Evolutionary conservation across 306 rosid species (phyloP), one percentile per base, ranked within the genome.

Genomic region (Aeschynomene evenia): DNA sequence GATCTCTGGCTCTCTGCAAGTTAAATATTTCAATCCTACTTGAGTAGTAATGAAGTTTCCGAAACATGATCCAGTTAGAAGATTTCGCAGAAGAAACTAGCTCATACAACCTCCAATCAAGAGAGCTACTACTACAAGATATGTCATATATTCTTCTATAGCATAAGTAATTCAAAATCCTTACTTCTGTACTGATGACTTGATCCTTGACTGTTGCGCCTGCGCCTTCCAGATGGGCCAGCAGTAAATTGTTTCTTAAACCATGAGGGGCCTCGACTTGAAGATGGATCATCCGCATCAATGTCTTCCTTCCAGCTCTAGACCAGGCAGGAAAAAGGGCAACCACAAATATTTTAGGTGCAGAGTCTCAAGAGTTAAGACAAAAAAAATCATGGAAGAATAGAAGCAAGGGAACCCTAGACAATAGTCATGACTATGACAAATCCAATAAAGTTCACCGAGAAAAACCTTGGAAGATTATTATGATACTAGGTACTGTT

Each of bases 241-340:
- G 56, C 66, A 22, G 65, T 40, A 58, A 49, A 51, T 15, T 72
- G 53, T 18, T 78, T 59, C 36, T 16, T 72, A 66, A 78, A 78
- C 78, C 82, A 72, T 6, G 78, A 72, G 45, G 78, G 9, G 12
- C 63, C 59, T 49, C n/a, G 60, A 66, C 70, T 78, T 58, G 82
- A 78, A 58, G 66, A 67, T 52, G 78, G 71, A 23, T 50, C 60
- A 33, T 72, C 71, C 15, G 6, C 63, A n/a, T 50, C 75, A 50
- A 14, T 26, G 37, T n/a, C 70, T 26, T 39, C 53, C 75, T 78
- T 72, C 82, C 75, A 78, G 65, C 78, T 72, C 82, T 78, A 39
- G 51, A 72, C 10, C 66, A 59, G 15, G 45, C 50, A 71, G n/a
- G 43, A 22, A 26, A 39, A 52, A 50, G 36, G 10, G 42, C 13